Conservation (phyloP, 1,284 basidiomycete genomes). For the Chalciporus sp. region DNA sequence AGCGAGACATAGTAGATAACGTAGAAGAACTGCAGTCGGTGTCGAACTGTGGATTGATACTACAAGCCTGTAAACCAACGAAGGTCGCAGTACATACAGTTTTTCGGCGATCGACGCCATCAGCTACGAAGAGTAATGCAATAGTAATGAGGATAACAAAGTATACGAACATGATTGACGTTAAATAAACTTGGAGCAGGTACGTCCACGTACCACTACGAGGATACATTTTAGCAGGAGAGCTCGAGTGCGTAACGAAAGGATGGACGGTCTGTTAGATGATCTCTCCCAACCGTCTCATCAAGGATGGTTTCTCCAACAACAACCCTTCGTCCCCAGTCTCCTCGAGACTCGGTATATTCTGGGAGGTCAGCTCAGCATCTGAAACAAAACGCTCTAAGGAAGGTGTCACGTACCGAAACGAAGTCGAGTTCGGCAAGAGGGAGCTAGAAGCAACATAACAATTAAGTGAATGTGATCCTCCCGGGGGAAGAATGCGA, state of each 20-base stretch:
- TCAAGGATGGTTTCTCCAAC: slow-evolving; percentile 8
- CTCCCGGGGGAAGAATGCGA: not conserved
- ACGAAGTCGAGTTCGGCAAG: slow-evolving; percentile 19
- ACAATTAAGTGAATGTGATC: not conserved
- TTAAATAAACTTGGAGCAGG: not conserved
- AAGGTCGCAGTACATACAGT: too few relatives aligned
- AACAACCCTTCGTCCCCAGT: slow-evolving; percentile 23
- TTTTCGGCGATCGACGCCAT: too few relatives aligned
- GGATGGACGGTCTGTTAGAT: slow-evolving; percentile 9
- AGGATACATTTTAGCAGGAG: not conserved
- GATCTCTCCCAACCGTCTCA: slow-evolving; percentile 9
- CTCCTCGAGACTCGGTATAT: slow-evolving; percentile 26
- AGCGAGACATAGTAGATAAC: too few relatives aligned
- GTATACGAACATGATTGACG: not conserved
- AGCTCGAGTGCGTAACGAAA: not conserved
- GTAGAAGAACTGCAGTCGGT: too few relatives aligned
- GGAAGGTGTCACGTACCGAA: slow-evolving; percentile 7
- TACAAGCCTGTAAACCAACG: too few relatives aligned
- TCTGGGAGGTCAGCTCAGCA: slow-evolving; percentile 7
- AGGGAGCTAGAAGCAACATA: slow-evolving; percentile 4
- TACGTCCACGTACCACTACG: not conserved
- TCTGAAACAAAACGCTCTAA: slow-evolving; percentile 9
- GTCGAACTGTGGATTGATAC: too few relatives aligned
- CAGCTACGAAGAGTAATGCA: too few relatives aligned
- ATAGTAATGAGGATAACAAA: too few relatives aligned